Evolutionary conservation across 352 stramenopile genomes (phyloP).

Genomic region (Phytophthora kernoviae): DNA sequence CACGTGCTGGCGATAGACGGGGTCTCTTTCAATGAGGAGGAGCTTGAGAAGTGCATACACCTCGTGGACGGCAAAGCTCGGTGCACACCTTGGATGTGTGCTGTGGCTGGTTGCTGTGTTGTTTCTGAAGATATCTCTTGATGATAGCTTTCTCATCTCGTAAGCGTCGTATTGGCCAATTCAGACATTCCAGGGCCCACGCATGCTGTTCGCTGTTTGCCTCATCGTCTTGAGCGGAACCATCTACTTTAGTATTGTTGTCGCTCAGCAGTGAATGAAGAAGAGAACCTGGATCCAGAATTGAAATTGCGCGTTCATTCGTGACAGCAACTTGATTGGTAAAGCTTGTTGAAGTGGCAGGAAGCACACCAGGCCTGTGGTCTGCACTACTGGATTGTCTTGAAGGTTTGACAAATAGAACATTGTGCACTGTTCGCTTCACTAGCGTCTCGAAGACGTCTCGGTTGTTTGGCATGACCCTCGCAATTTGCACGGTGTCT

Average conservation of each 20-base stretch:
- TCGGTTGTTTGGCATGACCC: constrained; percentile 11
- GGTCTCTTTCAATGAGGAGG: constrained; percentile 44
- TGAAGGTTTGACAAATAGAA: constrained; percentile 39
- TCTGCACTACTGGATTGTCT: not conserved
- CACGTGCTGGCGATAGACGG: constrained; percentile 16
- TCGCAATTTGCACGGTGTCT: not conserved
- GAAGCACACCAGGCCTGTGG: not conserved
- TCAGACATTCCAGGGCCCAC: constrained; percentile 36
- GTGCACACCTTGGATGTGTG: constrained; percentile 1
- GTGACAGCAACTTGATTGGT: not conserved
- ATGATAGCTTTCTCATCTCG: constrained; percentile 39
- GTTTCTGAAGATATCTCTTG: constrained; percentile 30
- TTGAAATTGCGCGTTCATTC: not conserved
- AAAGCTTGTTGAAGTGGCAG: not conserved
- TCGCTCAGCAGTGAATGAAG: constrained; percentile 7
- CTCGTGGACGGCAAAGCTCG: constrained; percentile 26
- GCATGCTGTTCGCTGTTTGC: constrained; percentile 8
- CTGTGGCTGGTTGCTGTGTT: constrained; percentile 1
- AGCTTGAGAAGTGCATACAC: constrained; percentile 67
- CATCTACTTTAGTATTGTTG: not conserved
- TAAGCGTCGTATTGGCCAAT: constrained; percentile 40
- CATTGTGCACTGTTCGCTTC: constrained; percentile 41
- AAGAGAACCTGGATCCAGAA: constrained; percentile 3
- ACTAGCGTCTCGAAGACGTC: constrained; percentile 49
- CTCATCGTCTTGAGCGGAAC: constrained; percentile 11